Evolutionary conservation across 306 rosid species (phyloP).

Genomic region (Betula pendula): DNA sequence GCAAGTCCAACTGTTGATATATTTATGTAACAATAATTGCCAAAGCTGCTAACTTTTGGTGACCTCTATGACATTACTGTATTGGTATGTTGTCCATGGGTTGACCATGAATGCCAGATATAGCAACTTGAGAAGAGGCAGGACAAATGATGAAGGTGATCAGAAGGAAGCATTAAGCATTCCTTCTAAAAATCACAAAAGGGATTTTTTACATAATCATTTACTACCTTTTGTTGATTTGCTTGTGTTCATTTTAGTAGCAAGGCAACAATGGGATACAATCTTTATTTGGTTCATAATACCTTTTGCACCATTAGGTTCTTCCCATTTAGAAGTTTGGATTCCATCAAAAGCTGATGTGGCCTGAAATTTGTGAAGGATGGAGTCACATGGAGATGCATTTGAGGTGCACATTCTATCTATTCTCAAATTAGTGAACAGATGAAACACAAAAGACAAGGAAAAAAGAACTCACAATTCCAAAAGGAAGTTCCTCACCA

Average conservation of each 20-base stretch:
- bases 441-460: conserved; percentile 31
- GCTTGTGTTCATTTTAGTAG: neutral
- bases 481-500: conserved; percentile 90
- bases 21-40: too few relatives aligned
- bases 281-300: conserved; percentile 20
- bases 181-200: neutral
- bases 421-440: conserved; percentile 14
- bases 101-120: too few relatives aligned
- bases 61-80: too few relatives aligned
- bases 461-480: conserved; percentile 72
- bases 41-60: too few relatives aligned
- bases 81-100: too few relatives aligned
- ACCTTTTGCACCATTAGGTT: conserved; percentile 93
- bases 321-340: conserved; percentile 82
- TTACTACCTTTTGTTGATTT: neutral
- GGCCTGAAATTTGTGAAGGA: conserved; percentile 50
- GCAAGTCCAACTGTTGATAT: too few relatives aligned
- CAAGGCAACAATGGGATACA: neutral
- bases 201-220: neutral
- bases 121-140: too few relatives aligned
- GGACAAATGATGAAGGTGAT: too few relatives aligned
- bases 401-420: conserved; percentile 16
- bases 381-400: conserved; percentile 23
- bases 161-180: too few relatives aligned
- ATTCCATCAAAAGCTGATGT: conserved; percentile 90